These are phyloP conservation scores for Plantago elongata DNA, from an alignment of 257 asterid genomes.

Conservation along the genomic window DNA sequence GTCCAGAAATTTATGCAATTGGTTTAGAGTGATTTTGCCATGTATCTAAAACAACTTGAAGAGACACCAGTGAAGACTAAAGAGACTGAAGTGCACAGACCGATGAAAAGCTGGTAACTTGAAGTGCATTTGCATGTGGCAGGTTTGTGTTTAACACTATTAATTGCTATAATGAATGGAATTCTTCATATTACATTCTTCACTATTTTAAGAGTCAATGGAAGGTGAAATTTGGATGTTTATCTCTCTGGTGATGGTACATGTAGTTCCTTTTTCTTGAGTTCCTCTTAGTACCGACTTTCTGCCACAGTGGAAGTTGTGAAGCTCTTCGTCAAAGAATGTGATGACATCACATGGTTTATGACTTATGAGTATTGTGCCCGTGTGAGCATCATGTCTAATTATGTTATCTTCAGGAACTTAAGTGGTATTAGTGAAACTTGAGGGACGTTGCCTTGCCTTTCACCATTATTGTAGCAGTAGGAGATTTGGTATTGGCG, in stretches of 20 bases:
- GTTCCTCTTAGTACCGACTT: slow-evolving; percentile 7
- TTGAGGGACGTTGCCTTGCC: slow-evolving; percentile 4
- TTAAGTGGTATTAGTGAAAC: slow-evolving; percentile 12
- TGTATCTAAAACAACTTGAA: slow-evolving; percentile 54
- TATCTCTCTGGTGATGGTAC: slow-evolving; percentile 14
- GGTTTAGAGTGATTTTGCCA: slow-evolving; percentile 54
- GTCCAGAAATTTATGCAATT: slow-evolving; percentile 65
- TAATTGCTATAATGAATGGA: slow-evolving; percentile 36
- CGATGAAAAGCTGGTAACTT: slow-evolving; percentile 48
- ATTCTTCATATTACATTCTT: slow-evolving; percentile 21
- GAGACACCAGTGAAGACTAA: slow-evolving; percentile 45
- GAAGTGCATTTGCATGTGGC: slow-evolving; percentile 69
- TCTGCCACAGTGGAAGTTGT: slow-evolving; percentile 4
- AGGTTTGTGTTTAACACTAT: slow-evolving; percentile 59
- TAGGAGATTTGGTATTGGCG: slow-evolving; percentile 17
- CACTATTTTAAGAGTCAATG: too few species aligned
- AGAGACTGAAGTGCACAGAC: slow-evolving; percentile 44
- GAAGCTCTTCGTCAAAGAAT: not conserved
- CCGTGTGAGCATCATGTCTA: slow-evolving; percentile 8
- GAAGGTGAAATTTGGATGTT: slow-evolving; percentile 5
- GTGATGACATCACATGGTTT: not conserved
- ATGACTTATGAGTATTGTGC: slow-evolving; percentile 2
- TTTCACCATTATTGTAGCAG: slow-evolving; percentile 13
- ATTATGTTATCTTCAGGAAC: slow-evolving; percentile 10
- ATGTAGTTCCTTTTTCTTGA: slow-evolving; percentile 12